Evolutionary conservation across 148 eudicot genomes (phyloP), one percentile per base, ranked within the genome.

Genomic region (Persicaria maculosa): DNA sequence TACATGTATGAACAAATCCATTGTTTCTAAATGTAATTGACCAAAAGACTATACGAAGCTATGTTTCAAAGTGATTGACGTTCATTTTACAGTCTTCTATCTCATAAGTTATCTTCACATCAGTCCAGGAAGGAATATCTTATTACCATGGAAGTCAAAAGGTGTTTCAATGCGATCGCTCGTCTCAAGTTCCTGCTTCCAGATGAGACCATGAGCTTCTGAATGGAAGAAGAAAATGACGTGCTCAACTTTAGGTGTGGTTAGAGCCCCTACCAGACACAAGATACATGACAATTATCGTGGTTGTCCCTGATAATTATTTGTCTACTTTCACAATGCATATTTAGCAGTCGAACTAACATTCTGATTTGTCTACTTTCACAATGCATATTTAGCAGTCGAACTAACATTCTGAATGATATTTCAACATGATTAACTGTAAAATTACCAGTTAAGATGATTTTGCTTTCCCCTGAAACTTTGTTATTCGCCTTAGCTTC

Each of bases 401-500:
- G 14, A 9, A 9, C 9, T 59, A 19, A 25, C 7, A 19, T 64
- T 8, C 11, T 4, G 36, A 9, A 64, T 57, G 61, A 5, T 1
- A 57, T 5, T 17, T 57, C 17, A 55, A 7, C 22, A 57, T 64
- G 46, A 31, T 4, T 64, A 36, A 15, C 11, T 40, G 45, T 36
- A 64, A 14, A 73, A 50, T 78, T 77, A 80, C 87, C 78, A 72
- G 58, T 75, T 86, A 94, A 48, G 83, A 88, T 47, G 98, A 88
- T 81, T 94, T 94, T 74, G 85, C 67, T 80, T 94, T 94, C 83
- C 81, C 78, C 74, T 87, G 81, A 44, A 74, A 77, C 82, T 73
- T 80, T 47, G 92, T 54, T 47, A 91, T 83, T 69, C 98, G 93
- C 85, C 81, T 94, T 61, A 94, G 87, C 75, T 80, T 85, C 80